Conservation (phyloP, 1,284 basidiomycete species). For the Cerrena zonata region DNA sequence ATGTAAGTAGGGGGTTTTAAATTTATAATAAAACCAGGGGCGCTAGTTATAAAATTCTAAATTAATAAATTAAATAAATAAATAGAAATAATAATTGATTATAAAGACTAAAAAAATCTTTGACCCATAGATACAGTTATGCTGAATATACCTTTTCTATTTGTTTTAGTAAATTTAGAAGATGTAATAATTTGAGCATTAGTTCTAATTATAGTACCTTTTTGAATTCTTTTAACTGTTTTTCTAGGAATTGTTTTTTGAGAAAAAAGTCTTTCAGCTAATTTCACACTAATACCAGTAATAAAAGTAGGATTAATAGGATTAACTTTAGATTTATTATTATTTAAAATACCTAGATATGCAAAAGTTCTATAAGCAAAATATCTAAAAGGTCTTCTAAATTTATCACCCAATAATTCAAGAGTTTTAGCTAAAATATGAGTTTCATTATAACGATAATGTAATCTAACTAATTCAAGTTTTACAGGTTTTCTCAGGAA, state of each 20-base stretch:
- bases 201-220: constrained; percentile 5
- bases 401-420: constrained; percentile 6
- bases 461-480: constrained; percentile 10
- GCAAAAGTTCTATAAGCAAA: constrained; percentile 2
- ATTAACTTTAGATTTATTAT: constrained; percentile 7
- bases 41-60: no score
- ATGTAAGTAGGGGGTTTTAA: no score
- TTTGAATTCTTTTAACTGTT: constrained; percentile 11
- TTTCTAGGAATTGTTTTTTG: constrained; percentile 8
- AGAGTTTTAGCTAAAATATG: constrained; percentile 10
- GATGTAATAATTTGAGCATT: constrained; percentile 9
- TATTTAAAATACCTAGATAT: constrained; percentile 2
- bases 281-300: constrained; percentile 9
- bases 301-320: constrained; percentile 6
- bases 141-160: constrained; percentile 10
- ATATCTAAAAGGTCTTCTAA: constrained; percentile 5
- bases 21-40: not conserved
- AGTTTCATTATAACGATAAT: constrained; percentile 9
- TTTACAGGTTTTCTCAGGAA: constrained; percentile 8
- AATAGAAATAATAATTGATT: not conserved
- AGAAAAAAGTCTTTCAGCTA: constrained; percentile 7
- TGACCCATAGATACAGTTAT: constrained; percentile 11
- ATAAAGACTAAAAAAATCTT: constrained; percentile 11
- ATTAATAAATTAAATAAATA: not conserved
- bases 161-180: constrained; percentile 9